Evolutionary conservation across 2,329 filamentous ascomycete genomes (phyloP).

Genomic region (Rhynchosporium agropyri): DNA sequence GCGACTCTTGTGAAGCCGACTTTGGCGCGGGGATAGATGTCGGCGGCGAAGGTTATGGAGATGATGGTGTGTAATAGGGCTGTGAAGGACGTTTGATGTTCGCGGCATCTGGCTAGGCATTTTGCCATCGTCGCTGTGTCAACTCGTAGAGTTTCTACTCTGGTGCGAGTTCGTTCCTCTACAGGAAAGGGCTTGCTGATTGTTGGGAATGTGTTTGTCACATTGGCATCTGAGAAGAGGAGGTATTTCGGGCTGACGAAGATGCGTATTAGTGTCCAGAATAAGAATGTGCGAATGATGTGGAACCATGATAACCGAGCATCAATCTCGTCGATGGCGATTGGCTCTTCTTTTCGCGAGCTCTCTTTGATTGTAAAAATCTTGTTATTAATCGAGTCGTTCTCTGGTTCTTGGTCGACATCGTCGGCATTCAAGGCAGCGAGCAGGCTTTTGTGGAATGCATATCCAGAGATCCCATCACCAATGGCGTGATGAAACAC

Average conservation of each 20-base stretch:
- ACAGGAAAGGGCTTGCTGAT: slow-evolving; percentile 18
- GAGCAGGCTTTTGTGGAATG: slow-evolving; percentile 28
- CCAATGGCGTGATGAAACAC: slow-evolving; percentile 27
- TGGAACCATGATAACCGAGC: slow-evolving; percentile 22
- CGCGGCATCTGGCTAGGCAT: slow-evolving; percentile 20
- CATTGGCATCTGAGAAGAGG: slow-evolving; percentile 28
- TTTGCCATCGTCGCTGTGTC: slow-evolving; percentile 15
- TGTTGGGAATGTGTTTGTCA: slow-evolving; percentile 23
- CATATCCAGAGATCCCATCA: slow-evolving; percentile 26
- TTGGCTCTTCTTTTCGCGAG: not conserved
- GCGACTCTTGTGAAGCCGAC: slow-evolving; percentile 25
- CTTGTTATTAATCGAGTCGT: not conserved
- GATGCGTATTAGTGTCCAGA: slow-evolving; percentile 23
- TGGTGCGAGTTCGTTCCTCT: slow-evolving; percentile 18
- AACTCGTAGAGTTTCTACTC: slow-evolving; percentile 20
- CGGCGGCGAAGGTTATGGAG: slow-evolving; percentile 24
- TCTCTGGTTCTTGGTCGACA: not conserved
- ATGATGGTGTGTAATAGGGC: slow-evolving; percentile 28
- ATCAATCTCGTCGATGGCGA: slow-evolving; percentile 21
- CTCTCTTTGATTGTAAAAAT: not conserved
- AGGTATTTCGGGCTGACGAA: slow-evolving; percentile 25
- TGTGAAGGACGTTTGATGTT: slow-evolving; percentile 28
- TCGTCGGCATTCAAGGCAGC: slow-evolving; percentile 19
- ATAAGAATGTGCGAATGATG: slow-evolving; percentile 24
- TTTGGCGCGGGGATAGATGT: slow-evolving; percentile 26